Evolutionary conservation across 768 basidiomycete genomes (phyloP), one percentile per base, ranked within the genome.

Genomic region (Pleurotus pulmonarius): DNA sequence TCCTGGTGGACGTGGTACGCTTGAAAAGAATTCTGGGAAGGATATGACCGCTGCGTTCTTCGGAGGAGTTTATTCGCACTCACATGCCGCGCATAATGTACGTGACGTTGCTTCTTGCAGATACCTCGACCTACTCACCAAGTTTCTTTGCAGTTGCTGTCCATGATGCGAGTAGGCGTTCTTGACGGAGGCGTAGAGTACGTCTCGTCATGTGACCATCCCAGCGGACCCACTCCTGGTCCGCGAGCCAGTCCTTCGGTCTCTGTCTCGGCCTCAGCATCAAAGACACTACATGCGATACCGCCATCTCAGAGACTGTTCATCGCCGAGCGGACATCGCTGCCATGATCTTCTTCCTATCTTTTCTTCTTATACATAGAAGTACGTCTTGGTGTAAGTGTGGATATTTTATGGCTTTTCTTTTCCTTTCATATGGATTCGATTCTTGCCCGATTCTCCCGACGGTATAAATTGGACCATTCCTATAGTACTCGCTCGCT

Each of bases 31-130:
- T 58, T 77, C 85, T 13, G 93, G 92, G n/a, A 87, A 85, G 64
- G 92, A 95, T 60, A 85, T 89, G 67, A 93, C 92, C 0, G 79
- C 87, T 0, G 80, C 89, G 2, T 95, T 95, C 75, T 90, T 87
- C 66, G 94, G 94, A 3, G 92, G 92, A 20, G 75, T 88, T 1
- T 91, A 92, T 68, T 79, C 83, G 24, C 91, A 94, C 65, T 90
- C 88, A 6, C 88, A 90, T 67, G 90, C 89, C 5, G 91, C 91
- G 9, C 86, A 88, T 67, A 90, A 89, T 60, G 86, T 86, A 65
- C 59, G 83, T 71, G 18, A 22, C 20, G 63, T 47, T 2, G 39
- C 9, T 49, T 46, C 47, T 24, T 56, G 18, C 16, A 26, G 41
- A 39, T 52, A 45, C 34, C 5, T 5, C 41, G 44, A 44, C 48